Conservation (phyloP, 1,284 basidiomycete species). For the Rhodotorula sp. region DNA sequence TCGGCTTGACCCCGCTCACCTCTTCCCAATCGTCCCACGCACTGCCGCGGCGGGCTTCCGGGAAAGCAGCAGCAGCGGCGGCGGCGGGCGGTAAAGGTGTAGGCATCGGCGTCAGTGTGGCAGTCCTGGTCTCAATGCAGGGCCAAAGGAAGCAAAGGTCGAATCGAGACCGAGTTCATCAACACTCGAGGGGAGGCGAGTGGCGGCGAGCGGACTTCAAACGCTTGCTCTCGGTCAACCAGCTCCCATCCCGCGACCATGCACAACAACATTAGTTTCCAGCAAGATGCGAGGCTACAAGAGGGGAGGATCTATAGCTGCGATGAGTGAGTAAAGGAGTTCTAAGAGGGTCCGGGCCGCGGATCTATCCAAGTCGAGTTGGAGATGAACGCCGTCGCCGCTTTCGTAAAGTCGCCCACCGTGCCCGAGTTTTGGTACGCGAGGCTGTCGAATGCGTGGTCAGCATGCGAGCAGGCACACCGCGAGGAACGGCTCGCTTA, state of each 20-base stretch:
- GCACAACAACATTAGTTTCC: too few relatives aligned
- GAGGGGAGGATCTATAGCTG: not conserved
- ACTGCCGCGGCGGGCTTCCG: not conserved
- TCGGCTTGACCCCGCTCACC: not conserved
- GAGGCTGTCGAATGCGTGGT: conserved; percentile 17
- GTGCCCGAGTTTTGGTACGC: conserved; percentile 54
- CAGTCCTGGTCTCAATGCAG: too few relatives aligned
- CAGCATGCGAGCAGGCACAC: not conserved
- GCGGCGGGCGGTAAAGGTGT: conserved; percentile 14
- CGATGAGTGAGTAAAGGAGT: not conserved
- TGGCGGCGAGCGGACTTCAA: too few relatives aligned
- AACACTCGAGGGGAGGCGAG: too few relatives aligned
- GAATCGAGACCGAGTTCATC: too few relatives aligned
- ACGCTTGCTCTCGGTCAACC: too few relatives aligned
- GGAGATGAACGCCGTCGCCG: conserved; percentile 66
- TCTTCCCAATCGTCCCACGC: conserved; percentile 8
- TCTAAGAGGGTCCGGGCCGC: conserved; percentile 21
- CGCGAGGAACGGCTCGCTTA: too few relatives aligned
- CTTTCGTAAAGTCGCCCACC: conserved; percentile 76
- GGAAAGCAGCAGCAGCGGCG: not conserved
- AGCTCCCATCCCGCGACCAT: too few relatives aligned
- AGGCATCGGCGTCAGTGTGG: too few relatives aligned
- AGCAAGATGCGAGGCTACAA: not conserved
- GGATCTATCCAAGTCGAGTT: conserved; percentile 72
- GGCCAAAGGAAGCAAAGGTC: too few relatives aligned